phyloP scores from a whole-genome alignment of 2,329 filamentous ascomycete species.

The Trichoderma gracile region DNA sequence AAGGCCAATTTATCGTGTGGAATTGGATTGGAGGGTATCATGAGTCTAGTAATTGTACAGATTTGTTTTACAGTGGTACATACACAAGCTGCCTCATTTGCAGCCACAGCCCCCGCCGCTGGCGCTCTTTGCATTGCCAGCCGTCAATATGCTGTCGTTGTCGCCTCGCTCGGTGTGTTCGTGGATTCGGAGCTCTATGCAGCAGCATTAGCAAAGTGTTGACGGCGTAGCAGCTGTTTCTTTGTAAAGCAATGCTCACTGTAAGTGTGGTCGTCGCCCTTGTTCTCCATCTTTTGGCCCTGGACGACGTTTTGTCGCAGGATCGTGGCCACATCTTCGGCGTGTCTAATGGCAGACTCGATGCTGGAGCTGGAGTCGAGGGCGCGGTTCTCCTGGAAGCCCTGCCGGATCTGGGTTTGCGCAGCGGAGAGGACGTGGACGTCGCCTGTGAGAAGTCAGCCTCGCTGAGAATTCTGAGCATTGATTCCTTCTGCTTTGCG shows the following conservation, averaged over 20 bases:
- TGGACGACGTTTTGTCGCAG: conserved; percentile 86
- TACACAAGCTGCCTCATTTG: conserved; percentile 30
- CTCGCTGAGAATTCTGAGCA: not conserved
- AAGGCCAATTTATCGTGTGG: conserved; percentile 16
- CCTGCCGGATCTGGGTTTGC: conserved; percentile 67
- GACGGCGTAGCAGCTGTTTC: not conserved
- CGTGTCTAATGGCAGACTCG: conserved; percentile 69
- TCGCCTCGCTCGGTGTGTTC: conserved; percentile 87
- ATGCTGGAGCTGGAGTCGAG: conserved; percentile 59
- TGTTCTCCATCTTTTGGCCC: conserved; percentile 58
- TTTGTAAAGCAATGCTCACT: conserved; percentile 50
- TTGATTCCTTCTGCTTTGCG: not conserved
- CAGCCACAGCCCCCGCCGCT: conserved; percentile 36
- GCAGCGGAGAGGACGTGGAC: conserved; percentile 67
- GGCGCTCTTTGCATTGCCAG: conserved; percentile 42
- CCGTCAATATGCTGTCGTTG: conserved; percentile 83
- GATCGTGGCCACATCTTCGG: conserved; percentile 78
- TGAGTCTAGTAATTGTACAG: conserved; percentile 25
- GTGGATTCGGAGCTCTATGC: conserved; percentile 79
- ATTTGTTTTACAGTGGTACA: conserved; percentile 20
- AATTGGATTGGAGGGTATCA: conserved; percentile 30
- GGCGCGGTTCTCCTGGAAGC: conserved; percentile 68
- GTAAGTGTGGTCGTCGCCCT: conserved; percentile 50
- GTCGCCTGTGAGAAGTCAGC: conserved; percentile 61
- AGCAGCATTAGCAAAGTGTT: not conserved